Evolutionary conservation across 2,329 filamentous ascomycete genomes (phyloP).

Genomic region (Cryphonectria parasitica): DNA sequence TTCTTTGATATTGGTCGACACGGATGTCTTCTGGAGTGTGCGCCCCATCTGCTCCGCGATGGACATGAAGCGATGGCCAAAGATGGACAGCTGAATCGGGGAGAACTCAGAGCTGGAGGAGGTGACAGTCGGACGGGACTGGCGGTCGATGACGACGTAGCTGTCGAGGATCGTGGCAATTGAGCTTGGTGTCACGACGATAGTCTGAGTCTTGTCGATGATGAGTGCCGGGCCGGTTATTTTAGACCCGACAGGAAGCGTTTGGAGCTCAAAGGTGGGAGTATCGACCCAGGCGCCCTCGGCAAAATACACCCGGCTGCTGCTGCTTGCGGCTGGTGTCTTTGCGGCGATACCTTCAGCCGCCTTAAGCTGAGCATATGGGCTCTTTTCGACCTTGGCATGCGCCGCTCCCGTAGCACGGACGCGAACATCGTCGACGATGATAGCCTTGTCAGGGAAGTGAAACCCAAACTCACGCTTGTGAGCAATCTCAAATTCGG

Average conservation of each 20-base stretch:
- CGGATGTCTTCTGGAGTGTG: conserved; percentile 77
- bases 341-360: background rate
- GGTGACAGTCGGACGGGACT: conserved; percentile 37
- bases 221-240: conserved; percentile 69
- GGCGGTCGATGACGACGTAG: conserved; percentile 48
- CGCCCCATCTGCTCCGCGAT: conserved; percentile 85
- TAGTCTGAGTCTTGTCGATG: conserved; percentile 71
- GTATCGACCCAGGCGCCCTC: conserved; percentile 49
- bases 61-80: conserved; percentile 81
- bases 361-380: conserved; percentile 19
- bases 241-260: conserved; percentile 62
- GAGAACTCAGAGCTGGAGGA: conserved; percentile 78
- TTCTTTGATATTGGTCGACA: conserved; percentile 81
- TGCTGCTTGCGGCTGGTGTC: conserved; percentile 12
- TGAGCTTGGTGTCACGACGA: conserved; percentile 69
- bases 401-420: conserved; percentile 37
- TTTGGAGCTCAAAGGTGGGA: conserved; percentile 68
- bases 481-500: conserved; percentile 42
- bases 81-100: conserved; percentile 75
- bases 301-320: conserved; percentile 31
- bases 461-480: conserved; percentile 48
- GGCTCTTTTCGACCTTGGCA: conserved; percentile 15
- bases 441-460: conserved; percentile 40
- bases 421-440: conserved; percentile 49
- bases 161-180: conserved; percentile 47